Conservation (phyloP, 495 filamentous ascomycete species). For the Apodospora peruviana region DNA sequence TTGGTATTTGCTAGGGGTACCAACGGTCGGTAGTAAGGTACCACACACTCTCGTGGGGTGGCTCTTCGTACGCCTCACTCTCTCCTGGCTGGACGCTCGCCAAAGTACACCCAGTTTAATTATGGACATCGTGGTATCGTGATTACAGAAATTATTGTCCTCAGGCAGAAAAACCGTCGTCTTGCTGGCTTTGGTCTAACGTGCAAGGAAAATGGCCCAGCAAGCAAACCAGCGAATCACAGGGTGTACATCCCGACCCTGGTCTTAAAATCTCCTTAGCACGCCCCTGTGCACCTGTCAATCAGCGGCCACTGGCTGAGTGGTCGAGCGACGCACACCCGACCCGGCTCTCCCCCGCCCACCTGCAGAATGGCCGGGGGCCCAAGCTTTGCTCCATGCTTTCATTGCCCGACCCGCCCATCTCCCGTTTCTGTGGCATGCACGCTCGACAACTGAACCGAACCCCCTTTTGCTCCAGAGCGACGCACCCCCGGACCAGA, state of each 20-base stretch:
- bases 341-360: background rate
- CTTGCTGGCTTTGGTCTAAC: background rate
- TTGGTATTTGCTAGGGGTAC: too few relatives aligned
- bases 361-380: background rate
- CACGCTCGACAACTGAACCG: too few relatives aligned
- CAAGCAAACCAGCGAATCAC: constrained; percentile 1
- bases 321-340: background rate
- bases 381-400: too few relatives aligned
- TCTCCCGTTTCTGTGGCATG: too few relatives aligned
- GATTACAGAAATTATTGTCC: too few relatives aligned
- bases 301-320: background rate
- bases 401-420: too few relatives aligned
- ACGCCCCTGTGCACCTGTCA: constrained; percentile 3
- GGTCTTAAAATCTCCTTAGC: constrained; percentile 2
- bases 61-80: too few relatives aligned
- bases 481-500: background rate
- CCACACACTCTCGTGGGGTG: too few relatives aligned
- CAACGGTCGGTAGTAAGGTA: too few relatives aligned
- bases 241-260: constrained; percentile 3
- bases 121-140: too few relatives aligned
- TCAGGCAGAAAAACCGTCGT: too few relatives aligned
- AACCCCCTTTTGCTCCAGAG: constrained; percentile 31
- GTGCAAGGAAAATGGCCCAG: constrained; percentile 1
- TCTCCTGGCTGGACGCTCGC: background rate
- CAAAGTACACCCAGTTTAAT: too few relatives aligned